Evolutionary conservation across 306 rosid species (phyloP).

Genomic region (Boehmeria nivea): DNA sequence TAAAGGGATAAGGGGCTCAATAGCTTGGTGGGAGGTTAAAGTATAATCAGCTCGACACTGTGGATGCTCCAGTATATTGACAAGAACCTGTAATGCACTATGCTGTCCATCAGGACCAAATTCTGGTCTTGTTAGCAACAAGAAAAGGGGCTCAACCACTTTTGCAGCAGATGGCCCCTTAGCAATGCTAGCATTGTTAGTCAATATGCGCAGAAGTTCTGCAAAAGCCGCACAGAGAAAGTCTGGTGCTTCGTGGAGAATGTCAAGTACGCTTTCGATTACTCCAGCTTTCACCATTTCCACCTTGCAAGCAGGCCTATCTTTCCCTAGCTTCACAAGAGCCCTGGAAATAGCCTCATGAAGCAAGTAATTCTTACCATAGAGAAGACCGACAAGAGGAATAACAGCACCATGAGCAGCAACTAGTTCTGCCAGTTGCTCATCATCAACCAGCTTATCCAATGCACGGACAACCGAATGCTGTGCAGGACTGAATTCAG

Average conservation of each 20-base stretch:
- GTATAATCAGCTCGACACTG: constrained; percentile 88
- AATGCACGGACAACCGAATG: constrained; percentile 85
- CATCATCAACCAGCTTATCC: constrained; percentile 96
- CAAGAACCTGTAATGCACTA: constrained; percentile 89
- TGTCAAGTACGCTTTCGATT: constrained; percentile 75
- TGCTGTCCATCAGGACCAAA: constrained; percentile 97
- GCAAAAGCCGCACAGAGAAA: constrained; percentile 80
- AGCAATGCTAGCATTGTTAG: constrained; percentile 93
- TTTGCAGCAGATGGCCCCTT: constrained; percentile 88
- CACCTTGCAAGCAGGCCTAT: constrained; percentile 92
- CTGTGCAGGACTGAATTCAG: constrained; percentile 83
- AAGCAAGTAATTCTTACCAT: constrained; percentile 79
- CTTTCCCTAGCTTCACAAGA: constrained; percentile 92
- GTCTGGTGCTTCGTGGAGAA: constrained; percentile 89
- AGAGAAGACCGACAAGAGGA: constrained; percentile 91
- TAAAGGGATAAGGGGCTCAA: constrained; percentile 86
- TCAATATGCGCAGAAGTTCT: constrained; percentile 90
- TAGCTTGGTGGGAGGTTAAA: constrained; percentile 75
- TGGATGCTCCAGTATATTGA: constrained; percentile 90
- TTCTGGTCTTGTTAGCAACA: constrained; percentile 73
- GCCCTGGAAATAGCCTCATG: constrained; percentile 94
- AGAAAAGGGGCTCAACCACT: constrained; percentile 86
- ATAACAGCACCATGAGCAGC: constrained; percentile 88
- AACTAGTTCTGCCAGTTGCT: constrained; percentile 94
- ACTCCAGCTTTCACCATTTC: constrained; percentile 99